Percentiles rank a stretch among this genome's conserved stretches.
Evolutionary conservation across 2,329 filamentous ascomycete genomes (phyloP).

Genomic region (Leptosphaerulina australis): DNA sequence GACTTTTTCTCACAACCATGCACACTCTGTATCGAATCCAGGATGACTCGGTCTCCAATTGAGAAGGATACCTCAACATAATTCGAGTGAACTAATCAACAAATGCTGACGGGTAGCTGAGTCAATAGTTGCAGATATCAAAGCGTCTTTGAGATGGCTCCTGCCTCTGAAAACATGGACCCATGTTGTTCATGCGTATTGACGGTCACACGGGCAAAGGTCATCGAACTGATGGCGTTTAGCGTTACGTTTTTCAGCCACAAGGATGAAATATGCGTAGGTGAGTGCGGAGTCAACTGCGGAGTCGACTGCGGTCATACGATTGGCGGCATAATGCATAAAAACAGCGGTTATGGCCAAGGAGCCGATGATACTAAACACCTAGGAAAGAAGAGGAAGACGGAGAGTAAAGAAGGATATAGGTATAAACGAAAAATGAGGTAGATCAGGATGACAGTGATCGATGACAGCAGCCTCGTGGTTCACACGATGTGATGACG

Average conservation of each 20-base stretch:
- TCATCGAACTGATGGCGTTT: slow-evolving; percentile 10
- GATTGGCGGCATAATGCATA: slow-evolving; percentile 14
- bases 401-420: background rate
- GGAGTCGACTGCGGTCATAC: slow-evolving; percentile 14
- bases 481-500: slow-evolving; percentile 6
- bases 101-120: too few species aligned
- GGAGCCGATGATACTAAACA: too few species aligned
- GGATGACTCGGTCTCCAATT: too few species aligned
- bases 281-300: slow-evolving; percentile 15
- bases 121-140: too few species aligned
- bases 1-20: background rate
- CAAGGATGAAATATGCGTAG: slow-evolving; percentile 15
- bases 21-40: too few species aligned
- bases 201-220: slow-evolving; percentile 9
- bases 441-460: background rate
- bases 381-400: background rate
- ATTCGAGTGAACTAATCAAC: too few species aligned
- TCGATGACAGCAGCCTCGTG: slow-evolving; percentile 5
- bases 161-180: background rate
- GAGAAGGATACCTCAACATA: too few species aligned
- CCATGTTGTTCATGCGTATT: slow-evolving; percentile 8
- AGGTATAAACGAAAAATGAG: background rate
- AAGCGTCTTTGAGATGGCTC: too few species aligned
- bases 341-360: too few species aligned
- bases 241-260: slow-evolving; percentile 13